Conservation (phyloP, 257 asterid genomes). For the Solanum virginianum region DNA sequence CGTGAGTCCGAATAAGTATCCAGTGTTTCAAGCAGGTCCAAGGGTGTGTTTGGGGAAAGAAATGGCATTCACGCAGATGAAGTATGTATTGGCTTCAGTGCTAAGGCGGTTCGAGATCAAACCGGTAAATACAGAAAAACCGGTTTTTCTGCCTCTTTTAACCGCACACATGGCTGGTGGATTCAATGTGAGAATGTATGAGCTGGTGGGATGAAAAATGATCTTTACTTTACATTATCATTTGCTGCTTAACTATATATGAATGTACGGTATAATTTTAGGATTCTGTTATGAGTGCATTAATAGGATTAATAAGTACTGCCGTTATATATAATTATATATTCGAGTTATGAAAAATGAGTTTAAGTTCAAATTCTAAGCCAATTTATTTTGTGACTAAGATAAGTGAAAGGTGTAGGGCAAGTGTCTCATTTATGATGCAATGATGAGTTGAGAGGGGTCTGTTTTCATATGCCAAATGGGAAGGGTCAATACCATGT, state of each 20-base stretch:
- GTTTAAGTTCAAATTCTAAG: background rate
- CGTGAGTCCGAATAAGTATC: background rate
- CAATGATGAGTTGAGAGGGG: background rate
- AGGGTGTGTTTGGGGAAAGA: constrained; percentile 15
- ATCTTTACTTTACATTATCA: background rate
- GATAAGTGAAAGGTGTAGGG: background rate
- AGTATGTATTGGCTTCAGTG: constrained; percentile 6
- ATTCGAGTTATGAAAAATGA: background rate
- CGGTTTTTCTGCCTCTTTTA: constrained; percentile 41
- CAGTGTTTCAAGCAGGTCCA: constrained; percentile 13
- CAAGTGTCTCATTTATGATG: background rate
- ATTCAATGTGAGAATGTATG: constrained; percentile 21
- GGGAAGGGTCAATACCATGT: background rate
- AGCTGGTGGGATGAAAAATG: background rate
- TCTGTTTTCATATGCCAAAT: background rate
- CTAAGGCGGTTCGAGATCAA: constrained; percentile 32
- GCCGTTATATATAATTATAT: background rate
- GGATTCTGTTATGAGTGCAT: background rate
- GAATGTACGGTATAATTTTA: background rate
- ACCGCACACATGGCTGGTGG: constrained; percentile 66
- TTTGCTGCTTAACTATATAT: background rate
- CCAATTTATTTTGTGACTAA: background rate
- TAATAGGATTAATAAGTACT: background rate
- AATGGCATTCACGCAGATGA: constrained; percentile 6
- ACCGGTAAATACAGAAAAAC: constrained; percentile 20